Percentiles rank a stretch among this genome's conserved stretches.
phyloP scores from a whole-genome alignment of 306 rosid genomes.

The Cercis canadensis region DNA sequence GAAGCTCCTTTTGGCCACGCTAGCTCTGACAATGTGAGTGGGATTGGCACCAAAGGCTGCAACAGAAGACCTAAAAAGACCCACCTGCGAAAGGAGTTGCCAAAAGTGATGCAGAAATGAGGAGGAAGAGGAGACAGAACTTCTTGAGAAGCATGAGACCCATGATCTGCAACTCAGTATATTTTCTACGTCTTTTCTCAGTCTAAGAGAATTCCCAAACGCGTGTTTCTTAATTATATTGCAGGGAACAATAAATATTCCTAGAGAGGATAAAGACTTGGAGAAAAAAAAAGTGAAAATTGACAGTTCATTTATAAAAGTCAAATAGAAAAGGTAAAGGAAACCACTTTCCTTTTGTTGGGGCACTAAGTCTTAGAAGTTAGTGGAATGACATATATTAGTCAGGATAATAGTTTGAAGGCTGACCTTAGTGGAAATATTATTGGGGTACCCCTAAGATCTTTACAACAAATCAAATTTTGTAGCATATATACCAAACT shows the following conservation, averaged over 20 bases:
- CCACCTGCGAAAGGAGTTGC: conserved; percentile 73
- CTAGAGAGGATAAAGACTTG: conserved; percentile 34
- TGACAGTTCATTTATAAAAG: conserved; percentile 46
- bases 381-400: conserved; percentile 55
- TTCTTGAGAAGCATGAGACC: conserved; percentile 58
- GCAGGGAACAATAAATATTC: conserved; percentile 14
- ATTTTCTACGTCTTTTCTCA: conserved; percentile 36
- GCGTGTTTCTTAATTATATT: conserved; percentile 47
- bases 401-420: conserved; percentile 42
- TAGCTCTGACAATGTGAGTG: conserved; percentile 42
- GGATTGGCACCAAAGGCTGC: conserved; percentile 47
- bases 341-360: conserved; percentile 82
- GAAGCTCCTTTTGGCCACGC: no score
- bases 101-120: conserved; percentile 61
- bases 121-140: conserved; percentile 56
- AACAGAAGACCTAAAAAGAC: conserved; percentile 42
- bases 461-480: conserved; percentile 36
- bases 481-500: conserved; percentile 38
- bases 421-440: conserved; percentile 56
- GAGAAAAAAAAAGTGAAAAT: conserved; percentile 39
- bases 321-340: conserved; percentile 56
- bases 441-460: conserved; percentile 50
- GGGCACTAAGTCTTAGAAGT: conserved; percentile 68
- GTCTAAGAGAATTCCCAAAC: conserved; percentile 36
- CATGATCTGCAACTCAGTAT: conserved; percentile 42